A percentile compares a stretch with the other conserved stretches of the same genome.
Evolutionary conservation across 169 alveolate species (phyloP).

Genomic region (Plasmodium knowlesi): DNA sequence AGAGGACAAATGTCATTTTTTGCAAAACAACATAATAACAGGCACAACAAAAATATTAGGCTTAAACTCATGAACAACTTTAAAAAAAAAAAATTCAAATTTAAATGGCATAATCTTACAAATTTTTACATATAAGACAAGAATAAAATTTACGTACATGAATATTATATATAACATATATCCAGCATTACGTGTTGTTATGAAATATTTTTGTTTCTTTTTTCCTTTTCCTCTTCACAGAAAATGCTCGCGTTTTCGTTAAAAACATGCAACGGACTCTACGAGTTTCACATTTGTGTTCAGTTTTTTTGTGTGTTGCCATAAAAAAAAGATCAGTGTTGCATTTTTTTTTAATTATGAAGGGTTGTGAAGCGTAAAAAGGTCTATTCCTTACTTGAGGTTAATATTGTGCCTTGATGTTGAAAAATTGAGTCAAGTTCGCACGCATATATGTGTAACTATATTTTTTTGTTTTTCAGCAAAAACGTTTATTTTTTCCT

Average conservation of each 20-base stretch:
- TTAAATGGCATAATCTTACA: not conserved
- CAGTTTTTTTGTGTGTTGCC: constrained; percentile 25
- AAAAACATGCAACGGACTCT: constrained; percentile 31
- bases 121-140: constrained; percentile 16
- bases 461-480: not conserved
- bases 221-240: constrained; percentile 7
- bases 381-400: not conserved
- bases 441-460: not conserved
- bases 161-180: constrained; percentile 1
- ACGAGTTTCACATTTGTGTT: constrained; percentile 26
- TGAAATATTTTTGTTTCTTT: not conserved
- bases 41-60: constrained; percentile 3
- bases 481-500: not conserved
- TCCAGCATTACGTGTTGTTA: not conserved
- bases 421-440: not conserved
- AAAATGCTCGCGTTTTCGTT: constrained; percentile 17
- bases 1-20: constrained; percentile 34
- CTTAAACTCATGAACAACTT: constrained; percentile 44
- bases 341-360: constrained; percentile 12
- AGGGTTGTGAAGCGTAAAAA: not conserved
- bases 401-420: not conserved
- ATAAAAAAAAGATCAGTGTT: constrained; percentile 57
- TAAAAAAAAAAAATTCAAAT: constrained; percentile 20
- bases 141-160: constrained; percentile 11
- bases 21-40: constrained; percentile 35